phyloP scores from a whole-genome alignment of 768 basidiomycete genomes.

The Lactarius hatsudake region DNA sequence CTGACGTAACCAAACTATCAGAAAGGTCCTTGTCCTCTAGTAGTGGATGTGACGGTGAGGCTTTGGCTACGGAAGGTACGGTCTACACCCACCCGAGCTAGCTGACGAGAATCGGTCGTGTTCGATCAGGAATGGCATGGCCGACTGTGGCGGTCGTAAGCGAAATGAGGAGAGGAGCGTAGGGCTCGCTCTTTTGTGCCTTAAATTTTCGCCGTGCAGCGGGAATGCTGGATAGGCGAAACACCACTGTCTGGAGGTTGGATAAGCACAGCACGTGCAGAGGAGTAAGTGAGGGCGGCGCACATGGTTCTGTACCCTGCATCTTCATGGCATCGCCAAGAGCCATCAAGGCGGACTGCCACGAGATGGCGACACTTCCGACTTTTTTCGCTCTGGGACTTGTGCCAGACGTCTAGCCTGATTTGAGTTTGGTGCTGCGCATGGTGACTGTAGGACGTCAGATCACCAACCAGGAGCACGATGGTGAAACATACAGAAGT shows the following conservation, averaged over 20 bases:
- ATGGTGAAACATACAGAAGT: constrained; percentile 45
- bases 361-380: constrained; percentile 53
- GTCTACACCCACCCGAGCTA: constrained; percentile 17
- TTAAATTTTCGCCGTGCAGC: constrained; percentile 16
- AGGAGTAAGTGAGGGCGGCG: constrained; percentile 27
- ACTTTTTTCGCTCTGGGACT: constrained; percentile 61
- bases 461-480: neutral
- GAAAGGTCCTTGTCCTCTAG: constrained; percentile 16
- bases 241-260: constrained; percentile 16
- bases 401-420: constrained; percentile 56
- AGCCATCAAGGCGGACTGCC: constrained; percentile 47
- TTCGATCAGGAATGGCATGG: neutral
- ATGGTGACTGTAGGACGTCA: constrained; percentile 38
- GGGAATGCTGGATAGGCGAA: constrained; percentile 19
- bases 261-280: neutral
- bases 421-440: constrained; percentile 41
- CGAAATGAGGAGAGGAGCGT: constrained; percentile 21
- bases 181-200: constrained; percentile 18
- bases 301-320: constrained; percentile 47
- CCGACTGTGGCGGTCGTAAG: constrained; percentile 19
- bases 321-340: constrained; percentile 53
- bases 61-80: neutral
- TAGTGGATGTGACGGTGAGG: neutral
- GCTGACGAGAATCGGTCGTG: constrained; percentile 6
- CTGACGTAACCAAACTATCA: constrained; percentile 22